Conservation (phyloP, 2,329 filamentous ascomycete genomes). For the Cyphellophora europaea region DNA sequence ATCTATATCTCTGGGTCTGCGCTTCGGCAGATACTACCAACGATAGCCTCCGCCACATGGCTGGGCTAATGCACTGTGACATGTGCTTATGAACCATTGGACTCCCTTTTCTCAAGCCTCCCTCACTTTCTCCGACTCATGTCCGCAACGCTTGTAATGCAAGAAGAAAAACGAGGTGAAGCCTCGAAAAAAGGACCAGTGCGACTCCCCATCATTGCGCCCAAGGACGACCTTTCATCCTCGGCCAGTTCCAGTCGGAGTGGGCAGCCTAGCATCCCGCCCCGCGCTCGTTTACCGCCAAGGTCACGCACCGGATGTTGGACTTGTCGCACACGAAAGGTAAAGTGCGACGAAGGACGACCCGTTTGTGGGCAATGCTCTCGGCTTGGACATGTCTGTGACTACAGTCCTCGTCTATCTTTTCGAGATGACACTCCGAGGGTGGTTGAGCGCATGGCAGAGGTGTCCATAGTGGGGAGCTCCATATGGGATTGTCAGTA, state of each 20-base stretch:
- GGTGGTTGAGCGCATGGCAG: conserved; percentile 41
- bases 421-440: conserved; percentile 45
- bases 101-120: too few relatives aligned
- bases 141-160: conserved; percentile 22
- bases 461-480: conserved; percentile 42
- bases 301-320: conserved; percentile 46
- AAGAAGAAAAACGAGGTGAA: conserved; percentile 26
- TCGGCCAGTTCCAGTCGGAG: conserved; percentile 24
- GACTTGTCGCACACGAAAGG: conserved; percentile 22
- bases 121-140: too few relatives aligned
- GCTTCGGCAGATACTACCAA: too few relatives aligned
- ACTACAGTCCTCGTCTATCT: conserved; percentile 48
- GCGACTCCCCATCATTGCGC: conserved; percentile 34
- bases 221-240: conserved; percentile 28
- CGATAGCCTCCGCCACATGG: too few relatives aligned
- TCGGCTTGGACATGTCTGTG: conserved; percentile 46
- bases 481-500: conserved; percentile 48
- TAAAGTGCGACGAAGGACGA: conserved; percentile 49
- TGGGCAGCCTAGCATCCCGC: conserved; percentile 25
- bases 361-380: conserved; percentile 49
- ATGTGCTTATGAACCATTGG: too few relatives aligned
- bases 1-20: too few relatives aligned
- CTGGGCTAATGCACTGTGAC: too few relatives aligned
- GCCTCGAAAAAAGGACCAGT: conserved; percentile 27
- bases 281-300: conserved; percentile 40